Percentiles rank a stretch among this genome's conserved stretches.
phyloP scores from a whole-genome alignment of 352 stramenopile species.

The Globisporangium rhizosaccharum region DNA sequence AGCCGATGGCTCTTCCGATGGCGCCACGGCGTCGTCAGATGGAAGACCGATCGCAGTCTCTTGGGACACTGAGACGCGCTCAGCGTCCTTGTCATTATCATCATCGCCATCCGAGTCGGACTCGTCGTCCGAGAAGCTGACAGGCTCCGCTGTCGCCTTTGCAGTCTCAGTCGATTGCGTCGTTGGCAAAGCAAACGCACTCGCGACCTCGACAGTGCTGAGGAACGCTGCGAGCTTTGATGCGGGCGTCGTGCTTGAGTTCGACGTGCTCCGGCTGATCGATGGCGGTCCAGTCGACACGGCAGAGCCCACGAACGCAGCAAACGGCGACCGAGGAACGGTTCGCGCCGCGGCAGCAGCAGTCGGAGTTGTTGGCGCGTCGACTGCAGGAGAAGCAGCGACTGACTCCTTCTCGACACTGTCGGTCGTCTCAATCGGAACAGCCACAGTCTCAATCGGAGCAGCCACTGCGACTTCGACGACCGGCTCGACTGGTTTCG shows the following conservation, averaged over 20 bases:
- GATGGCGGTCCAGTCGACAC: not conserved
- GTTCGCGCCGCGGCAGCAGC: not conserved
- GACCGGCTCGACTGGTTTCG: not conserved
- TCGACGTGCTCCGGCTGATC: constrained; percentile 8
- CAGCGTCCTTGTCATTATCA: not conserved
- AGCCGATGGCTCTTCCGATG: not conserved
- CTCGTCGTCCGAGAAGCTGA: no score
- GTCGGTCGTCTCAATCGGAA: not conserved
- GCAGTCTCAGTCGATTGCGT: constrained; percentile 15
- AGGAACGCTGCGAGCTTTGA: constrained; percentile 66
- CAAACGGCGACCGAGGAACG: not conserved
- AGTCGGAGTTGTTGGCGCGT: not conserved
- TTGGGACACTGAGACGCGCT: constrained; percentile 6
- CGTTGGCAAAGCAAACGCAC: constrained; percentile 3
- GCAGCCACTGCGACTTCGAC: not conserved
- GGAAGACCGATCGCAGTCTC: constrained; percentile 7
- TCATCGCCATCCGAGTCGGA: constrained; percentile 6
- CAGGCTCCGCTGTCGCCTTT: not conserved
- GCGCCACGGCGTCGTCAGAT: not conserved
- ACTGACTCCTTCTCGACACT: not conserved
- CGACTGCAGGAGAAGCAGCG: not conserved
- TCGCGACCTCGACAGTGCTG: constrained; percentile 42
- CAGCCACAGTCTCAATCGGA: not conserved
- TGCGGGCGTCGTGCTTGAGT: constrained; percentile 3
- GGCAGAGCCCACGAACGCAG: not conserved